Conservation (phyloP, 2,329 filamentous ascomycete genomes). For the Phaeosphaeriaceae sp. region DNA sequence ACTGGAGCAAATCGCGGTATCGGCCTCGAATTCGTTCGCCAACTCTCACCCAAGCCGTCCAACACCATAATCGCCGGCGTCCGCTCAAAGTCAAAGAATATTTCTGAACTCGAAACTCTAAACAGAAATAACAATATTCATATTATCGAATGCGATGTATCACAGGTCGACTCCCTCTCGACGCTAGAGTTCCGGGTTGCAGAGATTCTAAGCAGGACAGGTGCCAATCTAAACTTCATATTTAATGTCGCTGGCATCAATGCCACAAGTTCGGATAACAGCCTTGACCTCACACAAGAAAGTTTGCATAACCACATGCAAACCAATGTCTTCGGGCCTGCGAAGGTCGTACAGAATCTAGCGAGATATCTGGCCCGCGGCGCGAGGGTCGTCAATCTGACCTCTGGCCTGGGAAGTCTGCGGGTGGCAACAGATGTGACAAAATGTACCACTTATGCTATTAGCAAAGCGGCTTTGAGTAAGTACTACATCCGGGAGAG, state of each 20-base stretch:
- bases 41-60: slow-evolving; percentile 34
- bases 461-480: slow-evolving; percentile 53
- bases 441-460: slow-evolving; percentile 50
- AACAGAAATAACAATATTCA: slow-evolving; percentile 38
- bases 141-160: slow-evolving; percentile 51
- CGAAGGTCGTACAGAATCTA: slow-evolving; percentile 53
- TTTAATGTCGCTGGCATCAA: slow-evolving; percentile 55
- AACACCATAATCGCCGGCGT: slow-evolving; percentile 51
- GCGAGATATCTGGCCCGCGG: slow-evolving; percentile 34
- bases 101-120: slow-evolving; percentile 36
- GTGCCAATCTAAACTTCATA: slow-evolving; percentile 50
- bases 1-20: slow-evolving; percentile 43
- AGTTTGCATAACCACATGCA: slow-evolving; percentile 51
- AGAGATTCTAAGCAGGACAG: slow-evolving; percentile 40
- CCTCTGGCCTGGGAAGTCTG: slow-evolving; percentile 42
- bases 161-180: slow-evolving; percentile 35
- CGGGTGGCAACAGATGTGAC: slow-evolving; percentile 36
- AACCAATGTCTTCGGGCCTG: slow-evolving; percentile 57
- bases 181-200: slow-evolving; percentile 46
- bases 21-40: slow-evolving; percentile 40
- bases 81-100: slow-evolving; percentile 42
- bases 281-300: slow-evolving; percentile 47
- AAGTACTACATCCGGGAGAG: too few relatives aligned
- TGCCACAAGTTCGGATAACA: slow-evolving; percentile 43
- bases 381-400: slow-evolving; percentile 46